Conservation (phyloP, 2,329 filamentous ascomycete species). For the Cytospora piceicola region DNA sequence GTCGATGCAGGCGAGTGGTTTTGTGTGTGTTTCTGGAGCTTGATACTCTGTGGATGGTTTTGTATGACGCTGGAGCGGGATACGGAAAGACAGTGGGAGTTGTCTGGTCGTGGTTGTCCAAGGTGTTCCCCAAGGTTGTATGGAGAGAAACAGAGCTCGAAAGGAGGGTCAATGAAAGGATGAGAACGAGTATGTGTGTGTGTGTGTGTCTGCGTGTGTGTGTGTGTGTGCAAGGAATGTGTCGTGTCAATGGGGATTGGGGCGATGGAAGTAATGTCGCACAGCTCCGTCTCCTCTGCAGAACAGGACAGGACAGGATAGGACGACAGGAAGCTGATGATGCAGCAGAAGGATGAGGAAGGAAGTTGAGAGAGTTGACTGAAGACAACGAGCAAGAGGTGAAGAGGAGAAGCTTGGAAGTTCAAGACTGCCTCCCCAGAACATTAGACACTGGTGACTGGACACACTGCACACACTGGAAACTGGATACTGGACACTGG, state of each 20-base stretch:
- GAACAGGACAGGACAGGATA: conserved; percentile 17
- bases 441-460: background rate
- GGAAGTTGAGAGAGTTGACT: conserved; percentile 18
- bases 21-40: conserved; percentile 3
- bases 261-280: conserved; percentile 4
- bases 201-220: background rate
- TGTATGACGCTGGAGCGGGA: conserved; percentile 22
- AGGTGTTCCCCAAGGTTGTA: conserved; percentile 8
- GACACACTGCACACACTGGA: background rate
- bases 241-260: conserved; percentile 22
- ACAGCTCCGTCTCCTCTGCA: conserved; percentile 18
- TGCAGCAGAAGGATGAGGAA: conserved; percentile 11
- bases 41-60: conserved; percentile 12
- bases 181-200: conserved; percentile 23
- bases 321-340: conserved; percentile 24
- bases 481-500: conserved; percentile 1
- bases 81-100: conserved; percentile 28
- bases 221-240: conserved; percentile 29
- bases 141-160: conserved; percentile 29
- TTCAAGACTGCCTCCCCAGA: conserved; percentile 6
- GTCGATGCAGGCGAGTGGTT: conserved; percentile 29
- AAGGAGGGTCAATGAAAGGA: conserved; percentile 33
- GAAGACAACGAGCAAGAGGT: conserved; percentile 22
- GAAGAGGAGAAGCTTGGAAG: conserved; percentile 24
- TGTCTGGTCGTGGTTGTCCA: conserved; percentile 23